Base-by-base conservation (phyloP, 2,329 filamentous ascomycete species). In the Parascedosporium putredinis region DNA sequence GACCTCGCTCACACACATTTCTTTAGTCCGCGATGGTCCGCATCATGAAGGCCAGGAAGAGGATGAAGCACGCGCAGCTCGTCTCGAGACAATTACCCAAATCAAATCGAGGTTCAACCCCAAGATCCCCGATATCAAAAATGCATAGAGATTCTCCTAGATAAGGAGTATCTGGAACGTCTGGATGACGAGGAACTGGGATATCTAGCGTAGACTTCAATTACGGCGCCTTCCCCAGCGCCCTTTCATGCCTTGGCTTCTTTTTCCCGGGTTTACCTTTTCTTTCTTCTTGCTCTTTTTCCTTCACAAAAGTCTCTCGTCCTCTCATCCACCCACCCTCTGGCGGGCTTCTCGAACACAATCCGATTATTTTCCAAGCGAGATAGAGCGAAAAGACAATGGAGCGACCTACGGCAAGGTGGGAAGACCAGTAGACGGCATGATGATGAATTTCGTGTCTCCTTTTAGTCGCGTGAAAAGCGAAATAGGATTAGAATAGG, bases 11-110 rank as follows among this genome's bases (percentile, higher is more conserved):
- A 67, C 55, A 40, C 29, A 6, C 25, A 9, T 44, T 25, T 16
- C 2, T 38, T 29, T 51, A 98, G 91, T 97, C 93, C 54, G 90
- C 91, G 22, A 97, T 98, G 66, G 93, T 98, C 51, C 88, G 93
- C 62, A 96, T 98, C 72, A 98, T 98, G 93, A 98, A 98, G 74
- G 94, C 91, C 3, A 85, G 93, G 53, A 97, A 98, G 81, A 88
- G 85, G 72, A 94, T 97, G 88, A 97, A 96, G 79, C 91, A 98
- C 70, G 83, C 84, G 54, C 86, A 93, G 62, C 83, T 98, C 10
- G 89, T 98, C 50, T 84, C 88, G 62, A 98, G 70, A 94, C 90
- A 22, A 97, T 98, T 65, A 85, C 84, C 62, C 93, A 97, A 68
- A 96, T 98, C 66, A 88, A 86, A 64, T 83, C 82, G 38, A 87